A percentile compares a stretch with the other conserved stretches of the same genome.
phyloP scores from a whole-genome alignment of 2,329 filamentous ascomycete species.

The Orbilia oligospora region DNA sequence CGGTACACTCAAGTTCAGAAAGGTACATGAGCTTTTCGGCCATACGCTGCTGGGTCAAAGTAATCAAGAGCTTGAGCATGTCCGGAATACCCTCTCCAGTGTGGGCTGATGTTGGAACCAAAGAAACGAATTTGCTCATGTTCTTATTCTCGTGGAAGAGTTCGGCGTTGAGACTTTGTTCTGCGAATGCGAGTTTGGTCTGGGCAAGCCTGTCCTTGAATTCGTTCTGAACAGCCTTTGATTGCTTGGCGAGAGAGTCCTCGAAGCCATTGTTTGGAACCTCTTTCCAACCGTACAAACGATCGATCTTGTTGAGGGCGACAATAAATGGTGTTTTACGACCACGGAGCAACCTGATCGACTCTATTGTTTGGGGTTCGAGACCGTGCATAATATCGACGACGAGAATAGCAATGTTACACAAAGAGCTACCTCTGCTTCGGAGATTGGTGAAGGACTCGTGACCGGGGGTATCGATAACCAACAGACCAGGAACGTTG shows the following conservation, averaged over 20 bases:
- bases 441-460: conserved; percentile 99
- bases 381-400: conserved; percentile 99
- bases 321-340: conserved; percentile 98
- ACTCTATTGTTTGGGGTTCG: conserved; percentile 96
- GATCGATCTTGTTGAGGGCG: conserved; percentile 99
- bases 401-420: conserved; percentile 98
- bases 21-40: conserved; percentile 97
- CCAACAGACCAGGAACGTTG: conserved; percentile 94
- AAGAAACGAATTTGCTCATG: conserved; percentile 93
- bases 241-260: conserved; percentile 90
- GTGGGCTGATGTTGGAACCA: conserved; percentile 96
- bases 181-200: conserved; percentile 93
- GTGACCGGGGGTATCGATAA: conserved; percentile 99
- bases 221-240: conserved; percentile 92
- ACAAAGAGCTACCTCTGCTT: conserved; percentile 95
- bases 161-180: conserved; percentile 98
- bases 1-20: conserved; percentile 96
- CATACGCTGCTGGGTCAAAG: conserved; percentile 97
- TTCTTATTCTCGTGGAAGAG: conserved; percentile 98
- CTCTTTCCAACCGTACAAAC: conserved; percentile 98
- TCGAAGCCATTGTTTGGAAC: conserved; percentile 99
- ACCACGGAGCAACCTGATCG: conserved; percentile 92
- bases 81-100: conserved; percentile 99
- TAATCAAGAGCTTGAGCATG: conserved; percentile 94
- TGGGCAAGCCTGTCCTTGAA: conserved; percentile 90